phyloP scores from a whole-genome alignment of 2,329 filamentous ascomycete species.

The Botrytis sinoallii region DNA sequence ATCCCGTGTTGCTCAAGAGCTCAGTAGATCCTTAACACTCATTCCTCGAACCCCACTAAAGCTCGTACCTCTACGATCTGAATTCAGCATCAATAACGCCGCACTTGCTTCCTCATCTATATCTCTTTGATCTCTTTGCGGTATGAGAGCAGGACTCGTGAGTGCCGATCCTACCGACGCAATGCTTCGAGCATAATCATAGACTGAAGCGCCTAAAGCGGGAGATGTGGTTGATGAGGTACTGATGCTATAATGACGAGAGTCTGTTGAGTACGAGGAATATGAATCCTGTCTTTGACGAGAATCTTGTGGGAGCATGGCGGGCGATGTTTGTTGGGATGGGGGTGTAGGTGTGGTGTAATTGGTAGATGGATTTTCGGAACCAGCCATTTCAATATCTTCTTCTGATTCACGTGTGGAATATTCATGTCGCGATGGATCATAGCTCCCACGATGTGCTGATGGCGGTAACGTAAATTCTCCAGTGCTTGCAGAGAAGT shows the following conservation, averaged over 20 bases:
- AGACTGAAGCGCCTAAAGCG: conserved; percentile 52
- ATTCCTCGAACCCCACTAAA: conserved; percentile 43
- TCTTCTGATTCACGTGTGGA: conserved; percentile 41
- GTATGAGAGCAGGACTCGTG: conserved; percentile 56
- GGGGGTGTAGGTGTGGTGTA: conserved; percentile 38
- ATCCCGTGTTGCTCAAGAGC: conserved; percentile 39
- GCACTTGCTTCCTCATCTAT: conserved; percentile 67
- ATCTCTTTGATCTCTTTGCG: conserved; percentile 56
- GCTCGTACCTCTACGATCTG: conserved; percentile 53
- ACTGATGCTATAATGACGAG: conserved; percentile 50
- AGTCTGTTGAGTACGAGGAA: conserved; percentile 49
- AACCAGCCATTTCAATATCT: conserved; percentile 61
- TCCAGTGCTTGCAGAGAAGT: conserved; percentile 25
- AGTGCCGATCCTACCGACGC: conserved; percentile 47
- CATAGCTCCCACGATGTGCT: conserved; percentile 26
- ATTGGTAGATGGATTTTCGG: conserved; percentile 49
- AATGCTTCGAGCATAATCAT: conserved; percentile 43
- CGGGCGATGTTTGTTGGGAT: conserved; percentile 49
- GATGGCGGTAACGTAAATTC: conserved; percentile 30
- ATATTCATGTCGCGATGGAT: conserved; percentile 40
- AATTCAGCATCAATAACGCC: conserved; percentile 83
- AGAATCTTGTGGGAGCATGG: conserved; percentile 46
- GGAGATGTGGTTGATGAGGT: conserved; percentile 53
- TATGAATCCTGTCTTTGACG: conserved; percentile 50
- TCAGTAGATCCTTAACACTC: conserved; percentile 55